Base-by-base conservation (phyloP, 2,329 filamentous ascomycete species). In the Harringtonia aguacate region DNA sequence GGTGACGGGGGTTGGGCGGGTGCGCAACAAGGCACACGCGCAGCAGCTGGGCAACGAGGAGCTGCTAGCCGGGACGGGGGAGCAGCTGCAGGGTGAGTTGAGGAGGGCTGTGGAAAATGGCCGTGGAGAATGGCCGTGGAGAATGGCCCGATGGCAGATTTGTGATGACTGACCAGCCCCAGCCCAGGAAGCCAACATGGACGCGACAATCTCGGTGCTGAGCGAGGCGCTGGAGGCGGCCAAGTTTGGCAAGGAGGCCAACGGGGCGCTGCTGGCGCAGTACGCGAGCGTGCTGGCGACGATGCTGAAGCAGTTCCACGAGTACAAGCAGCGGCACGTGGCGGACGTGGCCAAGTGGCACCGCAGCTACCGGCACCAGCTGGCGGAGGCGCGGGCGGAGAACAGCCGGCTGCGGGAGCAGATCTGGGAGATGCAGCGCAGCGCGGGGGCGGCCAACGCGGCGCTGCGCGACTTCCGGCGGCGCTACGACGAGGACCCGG, bases 361-460 rank as follows among this genome's bases (percentile, higher is more conserved):
- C 63, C 74, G 71, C 45, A 79, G 73, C 46, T 83, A 83, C 64
- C 74, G 79, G 8, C 62, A 69, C 22, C 79, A 82, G 61, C 70
- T 83, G 31, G 76, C 77, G 51, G 76, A 79, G 55, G 76, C 78
- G 38, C 76, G 79, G 5, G 73, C 73, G 50, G 78, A 81, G 62
- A 82, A 82, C 54, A 68, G 68, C 48, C 68, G 70, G 2, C 67
- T 82, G 41, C 74, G 78, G 42, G 75, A 79, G 53, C 76, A 81
- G 59, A 79, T 82, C 53, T 79, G 76, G 69, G 75, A 79, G 52
- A 79, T 81, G 75, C 75, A 80, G 55, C 68, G 70, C 34, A 72
- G 76, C 51, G 78, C 79, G 21, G 67, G 67, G 38, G 65, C 62
- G 13, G 77, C 77, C 20, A 81, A 80, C 55, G 72, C 73, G 46